Percentiles rank a stretch among this genome's conserved stretches.
Conservation (phyloP, 1,284 basidiomycete species). For the Apiotrichum akiyoshidainum region DNA sequence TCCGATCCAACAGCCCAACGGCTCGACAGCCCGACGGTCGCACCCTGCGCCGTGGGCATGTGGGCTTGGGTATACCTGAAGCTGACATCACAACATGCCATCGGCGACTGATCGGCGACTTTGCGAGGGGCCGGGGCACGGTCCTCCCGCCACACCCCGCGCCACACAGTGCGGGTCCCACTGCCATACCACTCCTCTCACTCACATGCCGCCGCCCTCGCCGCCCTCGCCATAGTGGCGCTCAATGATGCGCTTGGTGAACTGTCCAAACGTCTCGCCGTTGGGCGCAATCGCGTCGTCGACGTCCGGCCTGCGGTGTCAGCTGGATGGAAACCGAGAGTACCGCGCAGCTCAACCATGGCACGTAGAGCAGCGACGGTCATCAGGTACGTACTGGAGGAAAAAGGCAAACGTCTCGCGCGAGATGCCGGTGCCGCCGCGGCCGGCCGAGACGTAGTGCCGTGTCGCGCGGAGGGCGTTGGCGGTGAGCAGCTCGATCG, state of each 20-base stretch:
- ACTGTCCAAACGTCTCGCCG: constrained; percentile 76
- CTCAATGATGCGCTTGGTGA: constrained; percentile 75
- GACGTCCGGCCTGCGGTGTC: constrained; percentile 61
- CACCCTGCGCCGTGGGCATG: too few relatives aligned
- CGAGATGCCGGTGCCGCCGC: constrained; percentile 55
- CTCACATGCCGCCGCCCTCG: neutral
- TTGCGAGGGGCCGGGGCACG: too few relatives aligned
- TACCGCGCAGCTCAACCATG: neutral
- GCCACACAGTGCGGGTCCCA: too few relatives aligned
- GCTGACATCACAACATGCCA: too few relatives aligned
- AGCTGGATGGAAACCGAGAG: neutral
- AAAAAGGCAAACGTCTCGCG: constrained; percentile 80
- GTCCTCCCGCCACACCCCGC: too few relatives aligned
- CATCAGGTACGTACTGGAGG: constrained; percentile 62
- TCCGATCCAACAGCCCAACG: too few relatives aligned
- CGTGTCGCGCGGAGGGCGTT: constrained; percentile 72
- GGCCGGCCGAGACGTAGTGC: constrained; percentile 69
- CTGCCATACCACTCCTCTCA: too few relatives aligned
- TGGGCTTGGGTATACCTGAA: too few relatives aligned
- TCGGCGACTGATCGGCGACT: too few relatives aligned
- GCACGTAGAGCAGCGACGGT: neutral
- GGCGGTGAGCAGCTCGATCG: constrained; percentile 77
- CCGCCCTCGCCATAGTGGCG: constrained; percentile 61
- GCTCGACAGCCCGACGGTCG: too few relatives aligned
- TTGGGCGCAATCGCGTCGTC: constrained; percentile 63